A percentile compares a stretch with the other conserved stretches of the same genome.
Evolutionary conservation across 257 asterid species (phyloP).

Genomic region (Coffea eugenioides): DNA sequence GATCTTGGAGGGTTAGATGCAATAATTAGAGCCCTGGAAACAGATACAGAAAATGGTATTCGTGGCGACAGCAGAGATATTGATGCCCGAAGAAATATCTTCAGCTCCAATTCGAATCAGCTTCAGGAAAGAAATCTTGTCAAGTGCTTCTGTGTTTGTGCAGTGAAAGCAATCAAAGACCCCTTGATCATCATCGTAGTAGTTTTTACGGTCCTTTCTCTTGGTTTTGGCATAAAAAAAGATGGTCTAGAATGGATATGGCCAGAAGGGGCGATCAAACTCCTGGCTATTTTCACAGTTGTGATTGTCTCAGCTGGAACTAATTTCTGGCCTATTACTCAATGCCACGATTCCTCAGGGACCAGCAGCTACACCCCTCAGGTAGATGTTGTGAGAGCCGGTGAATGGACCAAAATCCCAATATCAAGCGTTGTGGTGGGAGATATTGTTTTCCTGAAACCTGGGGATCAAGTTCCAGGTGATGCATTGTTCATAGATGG

Average conservation of each 20-base stretch:
- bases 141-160: background rate
- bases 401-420: background rate
- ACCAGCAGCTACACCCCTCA: background rate
- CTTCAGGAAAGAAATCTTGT: background rate
- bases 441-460: constrained; percentile 19
- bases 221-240: constrained; percentile 18
- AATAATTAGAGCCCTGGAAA: constrained; percentile 14
- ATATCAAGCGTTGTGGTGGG: constrained; percentile 16
- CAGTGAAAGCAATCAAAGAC: constrained; percentile 14
- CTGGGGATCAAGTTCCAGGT: constrained; percentile 26
- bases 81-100: background rate
- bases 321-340: constrained; percentile 16
- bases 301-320: constrained; percentile 14
- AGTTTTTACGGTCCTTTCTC: constrained; percentile 18
- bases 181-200: constrained; percentile 21
- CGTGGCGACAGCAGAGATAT: constrained; percentile 3
- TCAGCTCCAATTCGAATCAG: constrained; percentile 8
- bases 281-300: constrained; percentile 16
- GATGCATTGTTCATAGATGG: constrained; percentile 26
- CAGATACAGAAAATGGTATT: constrained; percentile 21
- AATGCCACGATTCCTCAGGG: constrained; percentile 11
- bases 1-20: constrained; percentile 27
- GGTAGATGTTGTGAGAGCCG: constrained; percentile 21
- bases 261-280: constrained; percentile 16
- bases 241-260: constrained; percentile 17